Conservation (phyloP, 306 rosid species). For the Dryas octopetala region DNA sequence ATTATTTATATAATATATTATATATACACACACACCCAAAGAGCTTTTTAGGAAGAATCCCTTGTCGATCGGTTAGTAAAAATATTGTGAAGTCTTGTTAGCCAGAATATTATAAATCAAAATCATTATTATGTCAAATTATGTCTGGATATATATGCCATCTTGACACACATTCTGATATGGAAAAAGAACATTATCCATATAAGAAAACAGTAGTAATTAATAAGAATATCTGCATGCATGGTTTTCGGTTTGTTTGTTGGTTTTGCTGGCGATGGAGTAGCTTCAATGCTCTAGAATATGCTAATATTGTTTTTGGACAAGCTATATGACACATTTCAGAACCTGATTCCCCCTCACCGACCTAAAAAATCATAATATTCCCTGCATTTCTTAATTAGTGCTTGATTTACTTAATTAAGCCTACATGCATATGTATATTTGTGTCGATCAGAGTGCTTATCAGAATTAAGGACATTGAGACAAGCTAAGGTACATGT, state of each 20-base stretch:
- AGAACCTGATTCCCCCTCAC: neutral
- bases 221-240: neutral
- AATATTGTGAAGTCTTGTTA: too few relatives aligned
- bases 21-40: too few relatives aligned
- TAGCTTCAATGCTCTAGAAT: neutral
- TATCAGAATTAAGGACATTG: neutral
- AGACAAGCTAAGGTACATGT: neutral
- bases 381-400: neutral
- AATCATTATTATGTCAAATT: too few relatives aligned
- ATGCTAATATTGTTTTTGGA: neutral
- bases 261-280: neutral
- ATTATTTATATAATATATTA: too few relatives aligned
- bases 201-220: neutral
- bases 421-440: neutral
- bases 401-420: neutral
- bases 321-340: neutral
- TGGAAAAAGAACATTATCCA: neutral
- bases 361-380: neutral
- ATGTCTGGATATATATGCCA: too few relatives aligned
- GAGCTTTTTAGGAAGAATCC: too few relatives aligned
- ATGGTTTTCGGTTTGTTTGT: neutral
- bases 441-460: constrained; percentile 16
- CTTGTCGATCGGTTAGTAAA: too few relatives aligned
- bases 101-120: too few relatives aligned
- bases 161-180: too few relatives aligned